Conservation (phyloP, 2,329 filamentous ascomycete species). For the Calcarisporium arbuscula region DNA sequence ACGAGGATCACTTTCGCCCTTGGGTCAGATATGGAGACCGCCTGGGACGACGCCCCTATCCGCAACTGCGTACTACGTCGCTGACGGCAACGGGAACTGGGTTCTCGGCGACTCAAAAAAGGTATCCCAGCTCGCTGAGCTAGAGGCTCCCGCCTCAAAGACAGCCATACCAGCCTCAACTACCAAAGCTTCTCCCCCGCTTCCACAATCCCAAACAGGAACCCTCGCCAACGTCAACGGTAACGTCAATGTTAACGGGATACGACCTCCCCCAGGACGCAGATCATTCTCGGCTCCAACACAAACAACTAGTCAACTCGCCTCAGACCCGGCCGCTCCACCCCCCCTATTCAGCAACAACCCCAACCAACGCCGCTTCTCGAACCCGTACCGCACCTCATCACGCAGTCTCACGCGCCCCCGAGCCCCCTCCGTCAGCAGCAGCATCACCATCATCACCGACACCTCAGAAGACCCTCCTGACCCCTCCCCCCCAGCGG, state of each 20-base stretch:
- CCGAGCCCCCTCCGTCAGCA: constrained; percentile 21
- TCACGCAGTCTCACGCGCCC: constrained; percentile 16
- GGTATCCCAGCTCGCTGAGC: constrained; percentile 19
- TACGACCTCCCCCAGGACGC: no score
- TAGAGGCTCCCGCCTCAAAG: constrained; percentile 13
- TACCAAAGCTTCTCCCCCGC: constrained; percentile 12
- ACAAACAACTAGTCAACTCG: background rate
- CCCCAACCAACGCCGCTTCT: constrained; percentile 7
- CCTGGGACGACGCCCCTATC: constrained; percentile 39
- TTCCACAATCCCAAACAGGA: no score
- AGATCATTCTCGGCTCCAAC: constrained; percentile 10
- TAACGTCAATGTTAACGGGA: no score
- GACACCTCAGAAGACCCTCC: constrained; percentile 19
- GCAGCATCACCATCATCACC: constrained; percentile 26
- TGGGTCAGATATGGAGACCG: constrained; percentile 44
- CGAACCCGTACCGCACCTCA: constrained; percentile 8
- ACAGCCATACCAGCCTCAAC: constrained; percentile 9
- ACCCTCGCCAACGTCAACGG: no score
- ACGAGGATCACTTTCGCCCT: constrained; percentile 26
- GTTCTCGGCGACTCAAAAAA: constrained; percentile 35
- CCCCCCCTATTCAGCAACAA: constrained; percentile 18
- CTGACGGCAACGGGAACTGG: constrained; percentile 50
- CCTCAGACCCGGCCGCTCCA: constrained; percentile 7
- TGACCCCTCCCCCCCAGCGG: constrained; percentile 8
- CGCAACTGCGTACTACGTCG: constrained; percentile 41